Evolutionary conservation across 345 rosid species (phyloP), one percentile per base, ranked within the genome.

Genomic region (Erysimum cheiranthoides): DNA sequence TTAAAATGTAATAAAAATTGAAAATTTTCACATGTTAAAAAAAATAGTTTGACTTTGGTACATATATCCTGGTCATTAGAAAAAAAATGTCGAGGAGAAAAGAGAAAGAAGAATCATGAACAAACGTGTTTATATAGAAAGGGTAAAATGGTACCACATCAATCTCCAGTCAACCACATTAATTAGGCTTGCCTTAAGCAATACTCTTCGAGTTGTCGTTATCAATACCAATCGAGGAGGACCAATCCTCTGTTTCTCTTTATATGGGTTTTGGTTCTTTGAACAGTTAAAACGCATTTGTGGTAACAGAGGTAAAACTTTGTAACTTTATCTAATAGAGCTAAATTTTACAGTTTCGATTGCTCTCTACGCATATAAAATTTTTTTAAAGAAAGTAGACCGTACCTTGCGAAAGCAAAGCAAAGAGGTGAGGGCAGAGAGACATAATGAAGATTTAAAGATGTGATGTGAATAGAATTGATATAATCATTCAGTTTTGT

Each of bases 381-480:
- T n/a, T 42, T 11, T 14, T 35, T 14, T 5, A 4, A 11, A 61
- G 12, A 11, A 53, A 39, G 4, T 49, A 57, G 32, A 45, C 8
- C 3, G 51, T 45, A 58, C 35, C 27, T 31, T 57, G 56, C 11
- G 45, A 50, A 10, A 61, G 27, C 50, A 73, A 10, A 43, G 25
- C 57, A 51, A 6, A 40, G 54, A 32, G 17, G 8, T 40, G 61
- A 40, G 52, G 69, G 49, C 70, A 73, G 50, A 62, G 63, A 65
- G 35, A 59, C 74, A 75, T 68, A 5, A 52, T 32, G 54, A 42
- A 75, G 57, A 66, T 36, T 46, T 38, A 27, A 47, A 58, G 73
- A 75, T 67, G 52, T 74, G 73, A 75, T 68, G 62, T 68, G 45
- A 56, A 61, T 25, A 57, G 47, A 74, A 67, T 35, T 66, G 50